Evolutionary conservation across 345 rosid genomes (phyloP).

Genomic region (Conringia planisiliqua): DNA sequence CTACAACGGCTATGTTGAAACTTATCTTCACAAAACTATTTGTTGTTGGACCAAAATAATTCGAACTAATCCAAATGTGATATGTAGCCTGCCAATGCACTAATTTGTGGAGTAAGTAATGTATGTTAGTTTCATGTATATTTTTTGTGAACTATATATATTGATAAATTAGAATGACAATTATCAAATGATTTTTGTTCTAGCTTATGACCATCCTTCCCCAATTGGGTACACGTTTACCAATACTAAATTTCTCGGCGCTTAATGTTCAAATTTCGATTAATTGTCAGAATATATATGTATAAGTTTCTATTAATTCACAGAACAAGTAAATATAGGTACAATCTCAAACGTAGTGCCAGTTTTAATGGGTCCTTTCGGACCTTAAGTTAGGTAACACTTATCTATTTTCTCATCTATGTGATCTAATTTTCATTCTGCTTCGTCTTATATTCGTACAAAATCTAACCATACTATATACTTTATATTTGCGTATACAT

Average conservation of each 20-base stretch:
- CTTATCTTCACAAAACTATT: neutral
- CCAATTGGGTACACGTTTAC: neutral
- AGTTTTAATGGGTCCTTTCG: neutral
- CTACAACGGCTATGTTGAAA: neutral
- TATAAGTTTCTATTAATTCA: neutral
- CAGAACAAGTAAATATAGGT: neutral
- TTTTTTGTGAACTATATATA: no score
- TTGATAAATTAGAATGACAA: no score
- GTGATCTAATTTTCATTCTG: slow-evolving; percentile 12
- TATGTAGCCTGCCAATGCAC: no score
- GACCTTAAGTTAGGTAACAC: slow-evolving; percentile 5
- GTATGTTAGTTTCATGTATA: no score
- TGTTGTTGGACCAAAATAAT: no score
- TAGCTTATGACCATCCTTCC: neutral
- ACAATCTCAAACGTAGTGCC: neutral
- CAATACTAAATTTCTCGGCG: neutral
- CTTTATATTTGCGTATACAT: slow-evolving; percentile 14
- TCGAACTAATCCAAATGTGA: no score
- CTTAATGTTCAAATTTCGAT: neutral
- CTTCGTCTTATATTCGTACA: neutral
- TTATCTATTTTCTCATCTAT: neutral
- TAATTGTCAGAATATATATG: neutral
- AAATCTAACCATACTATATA: slow-evolving; percentile 23
- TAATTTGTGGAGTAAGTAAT: no score
- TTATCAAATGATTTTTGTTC: no score